Percentiles rank a stretch among this genome's conserved stretches.
phyloP scores from a whole-genome alignment of 2,329 filamentous ascomycete genomes.

The Ophiostoma ulmi region DNA sequence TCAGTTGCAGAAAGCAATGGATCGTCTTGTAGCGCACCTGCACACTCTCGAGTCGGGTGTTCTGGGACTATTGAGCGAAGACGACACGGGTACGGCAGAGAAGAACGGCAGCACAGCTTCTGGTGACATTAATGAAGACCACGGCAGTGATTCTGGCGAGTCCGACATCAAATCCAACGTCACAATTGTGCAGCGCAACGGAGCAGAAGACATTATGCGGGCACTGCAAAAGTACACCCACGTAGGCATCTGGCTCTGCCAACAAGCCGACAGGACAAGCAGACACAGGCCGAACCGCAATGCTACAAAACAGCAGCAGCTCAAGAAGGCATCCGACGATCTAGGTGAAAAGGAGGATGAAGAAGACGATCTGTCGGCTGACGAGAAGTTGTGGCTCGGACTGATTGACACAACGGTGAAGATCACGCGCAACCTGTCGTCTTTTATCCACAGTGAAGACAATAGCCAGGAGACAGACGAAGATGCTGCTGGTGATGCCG shows the following conservation, averaged over 20 bases:
- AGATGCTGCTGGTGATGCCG: constrained; percentile 29
- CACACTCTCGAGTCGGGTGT: constrained; percentile 73
- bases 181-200: constrained; percentile 38
- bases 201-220: constrained; percentile 67
- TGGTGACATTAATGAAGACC: constrained; percentile 10
- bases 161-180: constrained; percentile 21
- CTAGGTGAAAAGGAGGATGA: constrained; percentile 44
- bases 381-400: constrained; percentile 56
- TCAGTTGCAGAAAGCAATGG: constrained; percentile 75
- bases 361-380: constrained; percentile 45
- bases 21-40: constrained; percentile 74
- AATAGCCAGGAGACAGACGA: not conserved
- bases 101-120: not conserved
- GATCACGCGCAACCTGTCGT: constrained; percentile 60
- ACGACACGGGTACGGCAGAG: not conserved
- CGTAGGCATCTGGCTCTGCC: constrained; percentile 93
- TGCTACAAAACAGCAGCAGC: not conserved
- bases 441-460: constrained; percentile 40
- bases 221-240: constrained; percentile 83
- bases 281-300: not conserved
- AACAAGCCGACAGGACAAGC: constrained; percentile 60
- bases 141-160: constrained; percentile 12
- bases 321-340: constrained; percentile 35
- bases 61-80: constrained; percentile 58
- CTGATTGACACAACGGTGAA: constrained; percentile 57